Base-by-base conservation (phyloP, 1,284 basidiomycete genomes). In the Cutaneotrichosporon cutaneum region DNA sequence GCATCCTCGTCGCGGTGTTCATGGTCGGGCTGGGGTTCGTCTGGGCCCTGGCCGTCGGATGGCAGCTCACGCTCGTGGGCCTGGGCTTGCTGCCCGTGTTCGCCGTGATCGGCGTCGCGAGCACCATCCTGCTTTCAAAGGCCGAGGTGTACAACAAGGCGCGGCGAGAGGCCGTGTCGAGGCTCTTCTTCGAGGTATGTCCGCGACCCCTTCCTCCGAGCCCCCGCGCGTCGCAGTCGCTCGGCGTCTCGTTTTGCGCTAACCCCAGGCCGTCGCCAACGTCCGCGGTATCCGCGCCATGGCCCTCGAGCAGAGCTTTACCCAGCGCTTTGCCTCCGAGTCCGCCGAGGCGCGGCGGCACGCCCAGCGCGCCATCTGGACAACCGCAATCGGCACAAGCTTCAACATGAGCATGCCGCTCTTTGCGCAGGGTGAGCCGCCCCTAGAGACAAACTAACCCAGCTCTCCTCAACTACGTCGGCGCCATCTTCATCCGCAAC, bases 1-100 rank as follows among this genome's bases (percentile, higher is more conserved):
- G 94, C 74, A 81, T 82, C 11, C 72, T 88, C 32, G 89, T 93
- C 9, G 89, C 95, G 13, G 61, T 81, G 2, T 82, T 89, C 7
- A 96, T 99, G 92, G 83, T 97, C 53, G 75, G 82, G 1, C 82
- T 94, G 13, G 93, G 92, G 3, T 79, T 97, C 18, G 76, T 90
- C 11, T 98, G 94, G 94, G 92, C 95, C 0, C 82, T 97, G 73
- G 85, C 85, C 0, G 81, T 85, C 30, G 93, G 92, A 0, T 99
- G 95, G 95, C 88, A 96, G 79, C 82, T 99, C 62, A 96, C 94
- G 0, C 84, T 99, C 21, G 90, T 92, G 1, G 95, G 93, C 0
- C 77, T 97, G 35, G 92, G 88, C 0, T 85, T 97, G 35, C 90
- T 86, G 0, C 95, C 94, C 0, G 82, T 96, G 9, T 95, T 97